These are phyloP conservation scores for Ophiostoma australiae DNA, from an alignment of 2,329 filamentous ascomycete genomes.

Conservation along the genomic window DNA sequence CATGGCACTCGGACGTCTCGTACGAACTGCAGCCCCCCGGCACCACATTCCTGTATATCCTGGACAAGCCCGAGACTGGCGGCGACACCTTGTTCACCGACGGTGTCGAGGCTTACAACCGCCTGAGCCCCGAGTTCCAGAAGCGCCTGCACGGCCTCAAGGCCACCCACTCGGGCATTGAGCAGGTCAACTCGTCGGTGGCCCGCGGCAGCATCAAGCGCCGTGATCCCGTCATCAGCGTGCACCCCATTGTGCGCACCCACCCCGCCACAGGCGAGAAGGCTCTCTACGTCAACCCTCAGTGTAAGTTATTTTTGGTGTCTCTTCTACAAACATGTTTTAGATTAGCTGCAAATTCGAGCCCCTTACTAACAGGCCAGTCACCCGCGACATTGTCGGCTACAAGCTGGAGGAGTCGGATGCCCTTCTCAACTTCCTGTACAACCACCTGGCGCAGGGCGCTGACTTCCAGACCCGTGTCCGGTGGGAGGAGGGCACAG, in stretches of 20 bases:
- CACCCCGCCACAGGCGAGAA: slow-evolving; percentile 82
- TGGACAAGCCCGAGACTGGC: slow-evolving; percentile 75
- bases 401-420: slow-evolving; percentile 86
- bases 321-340: background rate
- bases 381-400: slow-evolving; percentile 75
- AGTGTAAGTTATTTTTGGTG: slow-evolving; percentile 53
- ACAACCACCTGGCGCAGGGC: slow-evolving; percentile 66
- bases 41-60: slow-evolving; percentile 81
- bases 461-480: slow-evolving; percentile 70
- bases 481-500: slow-evolving; percentile 73
- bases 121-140: slow-evolving; percentile 66
- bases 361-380: slow-evolving; percentile 36
- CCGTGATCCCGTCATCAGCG: slow-evolving; percentile 67
- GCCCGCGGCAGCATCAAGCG: slow-evolving; percentile 63
- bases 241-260: slow-evolving; percentile 74
- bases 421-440: slow-evolving; percentile 68
- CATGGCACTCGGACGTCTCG: slow-evolving; percentile 34
- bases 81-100: slow-evolving; percentile 83
- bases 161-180: slow-evolving; percentile 74
- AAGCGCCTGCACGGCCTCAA: slow-evolving; percentile 74
- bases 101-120: slow-evolving; percentile 72
- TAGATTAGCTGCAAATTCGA: too few relatives aligned
- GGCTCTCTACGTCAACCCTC: slow-evolving; percentile 74
- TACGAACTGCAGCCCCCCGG: slow-evolving; percentile 39
- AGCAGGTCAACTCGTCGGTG: slow-evolving; percentile 70